phyloP scores from a whole-genome alignment of 768 basidiomycete genomes.

The Termitomyces sp. region DNA sequence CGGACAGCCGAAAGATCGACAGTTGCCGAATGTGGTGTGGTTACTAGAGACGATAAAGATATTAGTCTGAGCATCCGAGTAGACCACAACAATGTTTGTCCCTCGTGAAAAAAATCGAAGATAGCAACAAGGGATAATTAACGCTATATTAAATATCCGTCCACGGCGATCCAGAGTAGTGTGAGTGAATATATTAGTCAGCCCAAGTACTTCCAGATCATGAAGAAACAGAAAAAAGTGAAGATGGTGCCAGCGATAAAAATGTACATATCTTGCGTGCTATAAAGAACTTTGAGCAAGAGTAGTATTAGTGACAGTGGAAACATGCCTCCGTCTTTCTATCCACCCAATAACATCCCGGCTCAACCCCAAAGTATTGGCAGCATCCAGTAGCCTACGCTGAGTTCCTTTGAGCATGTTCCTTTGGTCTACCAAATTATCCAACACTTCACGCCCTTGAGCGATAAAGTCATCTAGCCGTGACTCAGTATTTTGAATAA shows the following conservation, averaged over 20 bases:
- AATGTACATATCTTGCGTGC: conserved; percentile 95
- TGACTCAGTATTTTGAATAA: conserved; percentile 78
- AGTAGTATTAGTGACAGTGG: neutral
- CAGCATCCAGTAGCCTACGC: conserved; percentile 79
- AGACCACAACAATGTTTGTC: neutral
- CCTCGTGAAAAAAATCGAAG: neutral
- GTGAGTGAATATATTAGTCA: conserved; percentile 21
- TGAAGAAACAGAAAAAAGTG: conserved; percentile 91
- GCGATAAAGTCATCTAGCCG: conserved; percentile 88
- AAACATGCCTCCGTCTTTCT: conserved; percentile 81
- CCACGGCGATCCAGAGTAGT: neutral
- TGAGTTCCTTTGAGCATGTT: conserved; percentile 96
- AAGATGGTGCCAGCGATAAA: conserved; percentile 81
- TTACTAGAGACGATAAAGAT: neutral
- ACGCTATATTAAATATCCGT: conserved; percentile 16
- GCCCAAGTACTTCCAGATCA: conserved; percentile 91
- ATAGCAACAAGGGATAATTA: conserved; percentile 12
- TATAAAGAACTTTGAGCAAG: conserved; percentile 27
- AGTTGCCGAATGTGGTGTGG: neutral
- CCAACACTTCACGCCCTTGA: conserved; percentile 88
- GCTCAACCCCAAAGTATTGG: conserved; percentile 92
- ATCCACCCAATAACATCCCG: conserved; percentile 97
- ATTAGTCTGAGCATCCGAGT: neutral
- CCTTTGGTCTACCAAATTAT: conserved; percentile 90
- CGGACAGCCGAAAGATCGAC: neutral